Base-by-base conservation (phyloP, 1,139 yeast genomes). In the Kodamaea plutei region DNA sequence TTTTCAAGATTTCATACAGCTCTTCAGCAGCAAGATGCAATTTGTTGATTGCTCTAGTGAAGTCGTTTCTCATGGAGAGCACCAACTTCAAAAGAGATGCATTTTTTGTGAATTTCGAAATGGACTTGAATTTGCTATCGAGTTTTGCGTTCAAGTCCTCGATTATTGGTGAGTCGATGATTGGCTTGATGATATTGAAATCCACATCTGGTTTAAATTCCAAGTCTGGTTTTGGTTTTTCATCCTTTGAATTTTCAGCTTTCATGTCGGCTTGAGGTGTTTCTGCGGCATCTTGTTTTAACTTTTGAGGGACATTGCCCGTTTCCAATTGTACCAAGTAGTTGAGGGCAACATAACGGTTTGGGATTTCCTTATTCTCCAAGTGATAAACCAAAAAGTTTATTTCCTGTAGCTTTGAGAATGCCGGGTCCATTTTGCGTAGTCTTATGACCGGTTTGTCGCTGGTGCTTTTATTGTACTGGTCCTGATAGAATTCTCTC, bases 381-480 rank as follows among this genome's bases (percentile, higher is more conserved):
- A 44, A 35, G 10, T 38, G 38, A 26, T 44, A 44, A 20, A 43
- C 48, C 34, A 44, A 34, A 25, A 39, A 43, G 34, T 44, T 44
- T 32, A 44, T 43, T 28, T 44, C 48, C 28, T 44, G 48, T 6
- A 44, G 29, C 25, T 44, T 44, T 23, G 43, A 37, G 36, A 44
- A 44, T 2, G 48, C 48, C 4, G 48, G 48, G 28, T 44, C 48
- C 48, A 44, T 44, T 26, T 44, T 44, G 3, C 47, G 36, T 23
- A 44, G 35, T 21, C 48, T 34, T 9, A 44, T 44, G 21, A 44
- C 44, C 11, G 48, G 48, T 28, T 44, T 43, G 21, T 37, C 40
- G 25, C 46, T 41, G 11, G 36, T 23, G 25, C 46, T 42, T 19
- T 26, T 37, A 6, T 35, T 33, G 26, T 40, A 41, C 26, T 44